Conservation (phyloP, 1,139 yeast species). For the Blastobotrys buckinghamii region DNA sequence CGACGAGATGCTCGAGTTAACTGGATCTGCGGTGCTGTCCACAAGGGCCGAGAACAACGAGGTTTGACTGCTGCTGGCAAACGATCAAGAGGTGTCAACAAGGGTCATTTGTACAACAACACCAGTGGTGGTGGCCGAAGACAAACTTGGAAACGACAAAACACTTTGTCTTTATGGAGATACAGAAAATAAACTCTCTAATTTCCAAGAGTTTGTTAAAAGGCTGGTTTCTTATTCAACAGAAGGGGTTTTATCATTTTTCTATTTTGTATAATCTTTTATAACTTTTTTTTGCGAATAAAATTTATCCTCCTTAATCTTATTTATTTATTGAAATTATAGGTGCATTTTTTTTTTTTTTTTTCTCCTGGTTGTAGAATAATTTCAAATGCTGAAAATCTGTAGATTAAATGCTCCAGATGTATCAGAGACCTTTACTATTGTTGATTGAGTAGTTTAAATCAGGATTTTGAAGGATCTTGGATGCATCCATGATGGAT, state of each 20-base stretch:
- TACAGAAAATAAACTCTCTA: constrained; percentile 50
- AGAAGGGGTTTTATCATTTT: neutral
- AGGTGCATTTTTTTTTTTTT: too few species aligned
- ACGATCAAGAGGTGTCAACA: constrained; percentile 99
- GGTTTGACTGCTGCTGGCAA: constrained; percentile 98
- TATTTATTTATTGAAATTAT: too few species aligned
- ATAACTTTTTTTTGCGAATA: too few species aligned
- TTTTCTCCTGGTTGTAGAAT: too few species aligned
- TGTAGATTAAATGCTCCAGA: too few species aligned
- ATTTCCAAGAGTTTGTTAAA: neutral
- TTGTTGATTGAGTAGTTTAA: too few species aligned
- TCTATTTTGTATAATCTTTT: neutral
- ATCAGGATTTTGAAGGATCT: too few species aligned
- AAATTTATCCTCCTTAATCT: too few species aligned
- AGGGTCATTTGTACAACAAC: constrained; percentile 99
- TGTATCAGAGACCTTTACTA: too few species aligned
- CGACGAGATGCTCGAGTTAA: constrained; percentile 98
- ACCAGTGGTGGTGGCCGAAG: constrained; percentile 88
- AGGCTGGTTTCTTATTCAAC: neutral
- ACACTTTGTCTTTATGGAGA: constrained; percentile 99
- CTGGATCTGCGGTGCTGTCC: constrained; percentile 99
- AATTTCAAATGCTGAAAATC: too few species aligned
- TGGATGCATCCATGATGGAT: too few species aligned
- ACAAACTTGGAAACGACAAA: constrained; percentile 99
- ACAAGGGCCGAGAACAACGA: constrained; percentile 99